A percentile compares a stretch with the other conserved stretches of the same genome.
phyloP scores from a whole-genome alignment of 495 filamentous ascomycete species.

The Pyrenula aspistea region DNA sequence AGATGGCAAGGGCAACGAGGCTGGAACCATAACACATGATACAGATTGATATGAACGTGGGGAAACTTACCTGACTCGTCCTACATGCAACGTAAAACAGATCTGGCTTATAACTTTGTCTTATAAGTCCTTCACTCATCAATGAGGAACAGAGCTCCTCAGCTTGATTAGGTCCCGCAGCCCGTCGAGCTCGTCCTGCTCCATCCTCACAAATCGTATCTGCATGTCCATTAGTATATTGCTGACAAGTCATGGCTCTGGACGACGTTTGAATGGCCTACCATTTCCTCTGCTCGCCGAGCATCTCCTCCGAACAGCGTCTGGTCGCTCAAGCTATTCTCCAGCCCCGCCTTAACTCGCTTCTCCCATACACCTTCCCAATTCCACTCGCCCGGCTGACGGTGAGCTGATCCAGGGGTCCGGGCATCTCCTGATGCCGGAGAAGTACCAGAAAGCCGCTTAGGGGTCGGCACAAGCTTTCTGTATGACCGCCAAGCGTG shows the following conservation, averaged over 20 bases:
- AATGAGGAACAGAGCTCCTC: neutral
- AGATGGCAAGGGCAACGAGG: too few relatives aligned
- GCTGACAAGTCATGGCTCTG: neutral
- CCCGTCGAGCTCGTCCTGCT: neutral
- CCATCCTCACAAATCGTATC: neutral
- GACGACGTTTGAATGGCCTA: neutral
- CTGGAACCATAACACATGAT: too few relatives aligned
- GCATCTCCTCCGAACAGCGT: slow-evolving; percentile 56
- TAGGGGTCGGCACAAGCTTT: slow-evolving; percentile 7
- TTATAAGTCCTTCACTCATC: too few relatives aligned
- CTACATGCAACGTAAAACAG: too few relatives aligned
- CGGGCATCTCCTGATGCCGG: slow-evolving; percentile 4
- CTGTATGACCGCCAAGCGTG: slow-evolving; percentile 75
- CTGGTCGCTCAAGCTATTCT: slow-evolving; percentile 62
- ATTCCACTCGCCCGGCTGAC: slow-evolving; percentile 75
- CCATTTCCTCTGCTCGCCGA: slow-evolving; percentile 33
- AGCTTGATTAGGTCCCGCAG: neutral
- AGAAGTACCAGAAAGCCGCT: neutral
- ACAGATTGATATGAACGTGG: too few relatives aligned
- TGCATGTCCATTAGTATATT: neutral
- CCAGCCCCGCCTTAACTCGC: slow-evolving; percentile 63
- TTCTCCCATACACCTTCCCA: slow-evolving; percentile 94
- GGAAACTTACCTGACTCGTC: too few relatives aligned
- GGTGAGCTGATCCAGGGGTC: slow-evolving; percentile 28
- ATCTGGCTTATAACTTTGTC: too few relatives aligned